Conservation (phyloP, 2,329 filamentous ascomycete species). For the Calonectria leucothoes region DNA sequence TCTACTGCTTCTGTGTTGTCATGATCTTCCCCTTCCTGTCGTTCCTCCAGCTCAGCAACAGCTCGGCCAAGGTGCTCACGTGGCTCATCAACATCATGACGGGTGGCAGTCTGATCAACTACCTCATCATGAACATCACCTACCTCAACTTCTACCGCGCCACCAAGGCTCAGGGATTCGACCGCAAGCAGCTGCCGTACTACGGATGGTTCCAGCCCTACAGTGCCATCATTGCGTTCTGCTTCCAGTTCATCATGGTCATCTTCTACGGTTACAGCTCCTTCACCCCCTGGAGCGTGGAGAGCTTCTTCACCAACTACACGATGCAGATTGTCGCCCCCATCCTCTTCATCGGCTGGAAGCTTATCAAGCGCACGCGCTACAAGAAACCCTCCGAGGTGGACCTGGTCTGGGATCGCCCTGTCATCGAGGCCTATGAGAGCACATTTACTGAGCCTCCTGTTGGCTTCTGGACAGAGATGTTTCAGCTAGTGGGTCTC, state of each 20-base stretch:
- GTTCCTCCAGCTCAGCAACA: constrained; percentile 62
- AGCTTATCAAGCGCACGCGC: constrained; percentile 70
- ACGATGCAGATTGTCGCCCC: constrained; percentile 67
- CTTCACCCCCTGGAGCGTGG: constrained; percentile 61
- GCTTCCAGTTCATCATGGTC: constrained; percentile 56
- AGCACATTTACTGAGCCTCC: constrained; percentile 60
- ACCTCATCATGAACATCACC: constrained; percentile 63
- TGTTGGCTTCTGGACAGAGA: constrained; percentile 67
- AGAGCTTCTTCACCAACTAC: constrained; percentile 65
- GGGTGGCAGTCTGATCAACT: constrained; percentile 70
- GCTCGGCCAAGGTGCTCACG: constrained; percentile 60
- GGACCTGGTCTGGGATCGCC: constrained; percentile 71
- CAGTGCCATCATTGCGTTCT: constrained; percentile 60
- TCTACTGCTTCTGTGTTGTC: constrained; percentile 66
- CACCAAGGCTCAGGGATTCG: constrained; percentile 62
- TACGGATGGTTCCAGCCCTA: constrained; percentile 70
- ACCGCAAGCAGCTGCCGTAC: constrained; percentile 67
- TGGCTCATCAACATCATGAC: constrained; percentile 69
- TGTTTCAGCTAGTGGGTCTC: constrained; percentile 46
- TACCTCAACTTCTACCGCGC: constrained; percentile 64
- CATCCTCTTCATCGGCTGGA: constrained; percentile 70
- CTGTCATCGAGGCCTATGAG: constrained; percentile 69
- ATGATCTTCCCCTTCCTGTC: constrained; percentile 66
- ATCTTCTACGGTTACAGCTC: constrained; percentile 67
- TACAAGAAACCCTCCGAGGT: constrained; percentile 64